These are phyloP conservation scores for Barnettozyma salicaria DNA, from an alignment of 805 yeast species.

Conservation along the genomic window DNA sequence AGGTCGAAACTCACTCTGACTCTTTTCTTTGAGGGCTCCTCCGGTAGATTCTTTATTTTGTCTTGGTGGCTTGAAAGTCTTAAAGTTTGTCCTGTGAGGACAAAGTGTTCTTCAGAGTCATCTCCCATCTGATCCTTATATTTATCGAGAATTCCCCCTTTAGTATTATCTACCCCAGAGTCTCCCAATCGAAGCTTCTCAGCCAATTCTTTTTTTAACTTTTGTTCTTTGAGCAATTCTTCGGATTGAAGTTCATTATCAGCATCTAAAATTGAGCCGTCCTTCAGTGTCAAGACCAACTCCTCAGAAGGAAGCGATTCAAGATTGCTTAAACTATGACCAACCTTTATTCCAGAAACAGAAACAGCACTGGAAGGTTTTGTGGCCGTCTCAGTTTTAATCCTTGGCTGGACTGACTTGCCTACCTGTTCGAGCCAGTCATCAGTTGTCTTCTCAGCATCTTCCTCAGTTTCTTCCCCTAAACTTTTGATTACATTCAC, in stretches of 20 bases:
- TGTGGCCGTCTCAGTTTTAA: no score
- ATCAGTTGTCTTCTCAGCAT: constrained; percentile 6
- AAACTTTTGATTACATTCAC: constrained; percentile 11
- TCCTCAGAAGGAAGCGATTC: constrained; percentile 1
- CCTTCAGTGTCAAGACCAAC: constrained; percentile 23
- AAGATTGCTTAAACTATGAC: constrained; percentile 18
- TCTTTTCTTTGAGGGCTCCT: background rate
- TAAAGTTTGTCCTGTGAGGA: constrained; percentile 9
- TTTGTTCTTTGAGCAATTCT: constrained; percentile 14
- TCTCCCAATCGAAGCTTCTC: constrained; percentile 11
- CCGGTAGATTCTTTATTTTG: background rate
- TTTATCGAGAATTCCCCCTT: constrained; percentile 13
- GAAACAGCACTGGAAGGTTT: no score
- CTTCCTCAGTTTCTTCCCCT: constrained; percentile 14
- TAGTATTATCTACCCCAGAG: constrained; percentile 15
- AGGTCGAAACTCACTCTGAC: constrained; percentile 11
- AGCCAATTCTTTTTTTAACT: constrained; percentile 14
- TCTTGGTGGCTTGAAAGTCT: background rate
- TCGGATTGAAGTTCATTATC: constrained; percentile 23
- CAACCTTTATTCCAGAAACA: constrained; percentile 16
- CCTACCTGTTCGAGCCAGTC: constrained; percentile 24
- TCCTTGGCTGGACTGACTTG: no score
- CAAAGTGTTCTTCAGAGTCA: constrained; percentile 13
- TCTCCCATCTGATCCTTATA: constrained; percentile 14
- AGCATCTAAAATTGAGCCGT: constrained; percentile 18